Conservation (phyloP, 148 eudicot species). For the Silene conica region DNA sequence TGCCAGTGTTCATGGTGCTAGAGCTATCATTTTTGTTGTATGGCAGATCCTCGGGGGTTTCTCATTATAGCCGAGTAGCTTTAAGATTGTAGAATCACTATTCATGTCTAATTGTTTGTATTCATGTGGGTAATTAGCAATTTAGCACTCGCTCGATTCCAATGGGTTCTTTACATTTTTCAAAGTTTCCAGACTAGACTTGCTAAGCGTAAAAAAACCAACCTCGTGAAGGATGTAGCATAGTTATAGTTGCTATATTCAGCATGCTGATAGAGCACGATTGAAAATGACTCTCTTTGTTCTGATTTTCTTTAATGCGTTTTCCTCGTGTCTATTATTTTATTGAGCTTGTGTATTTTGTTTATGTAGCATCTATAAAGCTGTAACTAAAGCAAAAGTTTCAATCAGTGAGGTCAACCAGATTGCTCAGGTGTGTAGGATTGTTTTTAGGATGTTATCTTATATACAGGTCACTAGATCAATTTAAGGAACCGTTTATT, state of each 20-base stretch:
- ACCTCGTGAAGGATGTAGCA: neutral
- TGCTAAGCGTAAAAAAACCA: neutral
- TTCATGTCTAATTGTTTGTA: neutral
- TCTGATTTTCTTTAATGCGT: neutral
- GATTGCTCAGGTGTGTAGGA: slow-evolving; percentile 79
- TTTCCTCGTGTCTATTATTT: neutral
- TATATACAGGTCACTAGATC: neutral
- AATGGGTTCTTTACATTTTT: neutral
- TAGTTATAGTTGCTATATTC: neutral
- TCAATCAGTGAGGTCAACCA: slow-evolving; percentile 84
- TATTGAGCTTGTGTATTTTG: slow-evolving; percentile 9
- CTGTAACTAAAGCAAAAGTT: slow-evolving; percentile 64
- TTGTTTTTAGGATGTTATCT: slow-evolving; percentile 5
- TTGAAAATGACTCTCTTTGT: neutral
- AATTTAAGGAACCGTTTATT: neutral
- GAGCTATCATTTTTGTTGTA: neutral
- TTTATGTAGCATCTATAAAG: slow-evolving; percentile 73
- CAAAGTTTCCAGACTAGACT: neutral
- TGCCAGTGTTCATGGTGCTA: neutral
- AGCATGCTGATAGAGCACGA: neutral
- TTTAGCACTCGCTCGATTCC: neutral
- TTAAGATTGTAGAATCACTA: neutral
- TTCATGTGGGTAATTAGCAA: neutral
- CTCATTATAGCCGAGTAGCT: neutral
- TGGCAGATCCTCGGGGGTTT: neutral